Percentiles rank a stretch among this genome's conserved stretches.
These are phyloP conservation scores for Manihot esculenta DNA, from an alignment of 441 rosid genomes.

Conservation along the genomic window DNA sequence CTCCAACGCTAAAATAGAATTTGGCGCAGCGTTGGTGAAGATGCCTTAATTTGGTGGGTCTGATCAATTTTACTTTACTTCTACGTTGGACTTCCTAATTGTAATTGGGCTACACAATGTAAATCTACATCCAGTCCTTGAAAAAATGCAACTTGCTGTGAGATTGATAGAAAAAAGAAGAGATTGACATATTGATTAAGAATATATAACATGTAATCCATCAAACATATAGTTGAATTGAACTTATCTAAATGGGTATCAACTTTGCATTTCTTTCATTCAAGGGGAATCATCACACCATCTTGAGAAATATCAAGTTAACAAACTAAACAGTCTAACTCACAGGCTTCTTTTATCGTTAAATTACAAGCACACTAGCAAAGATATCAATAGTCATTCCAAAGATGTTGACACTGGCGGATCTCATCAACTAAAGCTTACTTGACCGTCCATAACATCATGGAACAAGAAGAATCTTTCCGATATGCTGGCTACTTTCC, in stretches of 20 bases:
- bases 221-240: not conserved
- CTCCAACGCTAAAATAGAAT: too few relatives aligned
- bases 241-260: not conserved
- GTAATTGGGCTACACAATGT: too few relatives aligned
- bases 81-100: too few relatives aligned
- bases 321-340: not conserved
- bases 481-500: slow-evolving; percentile 73
- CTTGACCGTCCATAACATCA: slow-evolving; percentile 17
- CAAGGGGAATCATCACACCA: not conserved
- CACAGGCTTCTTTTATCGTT: slow-evolving; percentile 1
- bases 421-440: too few relatives aligned
- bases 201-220: not conserved
- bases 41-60: too few relatives aligned
- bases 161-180: too few relatives aligned
- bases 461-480: slow-evolving; percentile 66
- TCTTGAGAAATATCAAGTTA: not conserved
- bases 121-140: too few relatives aligned
- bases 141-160: too few relatives aligned
- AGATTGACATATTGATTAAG: too few relatives aligned
- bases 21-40: too few relatives aligned
- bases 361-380: not conserved
- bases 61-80: too few relatives aligned
- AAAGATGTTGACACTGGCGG: not conserved
- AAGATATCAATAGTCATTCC: not conserved
- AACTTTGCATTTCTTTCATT: not conserved